Evolutionary conservation across 257 asterid genomes (phyloP).

Genomic region (Solanum sitiens): DNA sequence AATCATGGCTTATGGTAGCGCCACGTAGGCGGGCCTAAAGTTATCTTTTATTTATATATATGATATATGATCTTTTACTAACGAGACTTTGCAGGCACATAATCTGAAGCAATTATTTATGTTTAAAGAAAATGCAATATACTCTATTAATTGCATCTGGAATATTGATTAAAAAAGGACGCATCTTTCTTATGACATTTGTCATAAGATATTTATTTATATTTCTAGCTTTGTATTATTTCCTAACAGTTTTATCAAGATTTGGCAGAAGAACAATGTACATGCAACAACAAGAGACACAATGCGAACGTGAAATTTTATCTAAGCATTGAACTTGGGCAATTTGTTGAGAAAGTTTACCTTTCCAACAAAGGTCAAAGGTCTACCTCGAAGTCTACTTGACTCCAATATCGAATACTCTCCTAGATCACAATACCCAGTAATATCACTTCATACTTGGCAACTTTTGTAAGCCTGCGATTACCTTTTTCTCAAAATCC

Average conservation of each 20-base stretch:
- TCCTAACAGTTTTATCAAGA: neutral
- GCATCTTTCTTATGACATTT: neutral
- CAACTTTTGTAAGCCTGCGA: neutral
- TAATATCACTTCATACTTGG: neutral
- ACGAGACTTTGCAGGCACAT: neutral
- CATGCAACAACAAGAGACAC: neutral
- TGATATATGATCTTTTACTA: too few species aligned
- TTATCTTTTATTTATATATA: too few species aligned
- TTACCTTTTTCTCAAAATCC: neutral
- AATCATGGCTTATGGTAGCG: too few species aligned
- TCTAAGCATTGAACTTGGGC: neutral
- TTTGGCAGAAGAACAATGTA: neutral
- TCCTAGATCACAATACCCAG: too few species aligned
- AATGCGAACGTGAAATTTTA: too few species aligned
- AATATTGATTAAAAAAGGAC: neutral
- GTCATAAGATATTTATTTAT: too few species aligned
- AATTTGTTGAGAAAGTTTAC: neutral
- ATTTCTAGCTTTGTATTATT: neutral
- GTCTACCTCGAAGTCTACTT: neutral
- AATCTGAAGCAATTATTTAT: neutral
- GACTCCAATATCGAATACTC: neutral
- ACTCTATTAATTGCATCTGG: neutral
- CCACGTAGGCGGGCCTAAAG: too few species aligned
- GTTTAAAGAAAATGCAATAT: neutral
- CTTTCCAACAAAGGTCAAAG: neutral